These are phyloP conservation scores for Annulohypoxylon nitens DNA, from an alignment of 495 filamentous ascomycete species.

Conservation along the genomic window DNA sequence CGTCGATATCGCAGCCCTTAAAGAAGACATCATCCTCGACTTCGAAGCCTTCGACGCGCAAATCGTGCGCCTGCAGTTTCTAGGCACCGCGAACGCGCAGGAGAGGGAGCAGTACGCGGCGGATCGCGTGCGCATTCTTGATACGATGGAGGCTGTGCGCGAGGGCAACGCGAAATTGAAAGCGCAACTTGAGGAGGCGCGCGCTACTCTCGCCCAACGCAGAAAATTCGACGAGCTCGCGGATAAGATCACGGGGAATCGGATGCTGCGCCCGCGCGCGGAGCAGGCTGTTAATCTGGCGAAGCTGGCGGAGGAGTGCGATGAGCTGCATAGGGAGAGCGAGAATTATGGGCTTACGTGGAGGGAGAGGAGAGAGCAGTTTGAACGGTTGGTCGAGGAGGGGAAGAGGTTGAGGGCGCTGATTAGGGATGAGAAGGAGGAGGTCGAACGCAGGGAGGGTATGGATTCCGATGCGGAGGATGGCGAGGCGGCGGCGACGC, in stretches of 20 bases:
- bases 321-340: constrained; percentile 86
- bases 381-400: constrained; percentile 91
- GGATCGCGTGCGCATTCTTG: constrained; percentile 81
- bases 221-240: constrained; percentile 88
- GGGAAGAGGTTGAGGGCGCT: constrained; percentile 84
- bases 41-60: constrained; percentile 87
- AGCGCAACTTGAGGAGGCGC: constrained; percentile 78
- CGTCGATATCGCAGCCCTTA: constrained; percentile 69
- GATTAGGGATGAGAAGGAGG: constrained; percentile 97
- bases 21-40: constrained; percentile 88
- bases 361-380: constrained; percentile 87
- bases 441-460: constrained; percentile 78
- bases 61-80: constrained; percentile 87
- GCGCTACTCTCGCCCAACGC: constrained; percentile 78
- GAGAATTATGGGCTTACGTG: constrained; percentile 85
- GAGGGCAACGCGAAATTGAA: constrained; percentile 80
- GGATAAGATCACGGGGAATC: constrained; percentile 88
- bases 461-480: constrained; percentile 85
- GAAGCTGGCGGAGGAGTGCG: constrained; percentile 88
- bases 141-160: constrained; percentile 79
- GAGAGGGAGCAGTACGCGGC: constrained; percentile 89
- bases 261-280: constrained; percentile 80
- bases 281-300: constrained; percentile 83
- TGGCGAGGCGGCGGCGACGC: constrained; percentile 63
- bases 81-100: constrained; percentile 81